phyloP scores from a whole-genome alignment of 768 basidiomycete species.

The Sporobolomyces phaffii region DNA sequence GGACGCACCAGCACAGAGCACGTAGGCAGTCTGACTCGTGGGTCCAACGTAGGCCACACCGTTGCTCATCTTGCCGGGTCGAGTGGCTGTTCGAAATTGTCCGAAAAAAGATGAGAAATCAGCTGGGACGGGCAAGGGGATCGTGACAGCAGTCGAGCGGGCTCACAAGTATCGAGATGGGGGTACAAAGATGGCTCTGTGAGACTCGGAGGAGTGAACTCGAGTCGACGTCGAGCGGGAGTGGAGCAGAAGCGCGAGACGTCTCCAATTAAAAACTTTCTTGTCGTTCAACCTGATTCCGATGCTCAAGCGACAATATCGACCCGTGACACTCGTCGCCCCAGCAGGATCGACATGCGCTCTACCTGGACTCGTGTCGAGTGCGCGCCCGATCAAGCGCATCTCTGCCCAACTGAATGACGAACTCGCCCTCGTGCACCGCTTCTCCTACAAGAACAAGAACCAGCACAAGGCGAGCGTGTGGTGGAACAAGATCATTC shows the following conservation, averaged over 20 bases:
- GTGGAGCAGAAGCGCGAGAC: background rate
- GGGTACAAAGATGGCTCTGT: too few relatives aligned
- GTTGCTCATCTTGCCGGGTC: slow-evolving; percentile 7
- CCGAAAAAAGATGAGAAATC: background rate
- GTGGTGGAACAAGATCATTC: slow-evolving; percentile 33
- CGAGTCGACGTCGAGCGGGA: background rate
- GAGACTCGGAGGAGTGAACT: too few relatives aligned
- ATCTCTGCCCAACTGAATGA: slow-evolving; percentile 6
- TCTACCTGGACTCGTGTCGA: slow-evolving; percentile 33
- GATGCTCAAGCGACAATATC: too few relatives aligned
- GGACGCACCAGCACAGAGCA: slow-evolving; percentile 43
- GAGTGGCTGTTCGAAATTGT: too few relatives aligned
- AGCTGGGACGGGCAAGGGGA: background rate
- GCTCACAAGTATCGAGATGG: background rate
- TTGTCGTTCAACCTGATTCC: too few relatives aligned
- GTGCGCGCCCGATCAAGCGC: slow-evolving; percentile 32
- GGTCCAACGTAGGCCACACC: slow-evolving; percentile 38
- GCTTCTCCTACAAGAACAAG: slow-evolving; percentile 40
- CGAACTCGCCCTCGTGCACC: slow-evolving; percentile 18
- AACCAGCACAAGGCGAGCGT: slow-evolving; percentile 33
- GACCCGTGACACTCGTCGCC: too few relatives aligned
- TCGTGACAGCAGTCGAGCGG: too few relatives aligned
- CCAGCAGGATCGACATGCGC: slow-evolving; percentile 1
- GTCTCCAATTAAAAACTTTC: too few relatives aligned
- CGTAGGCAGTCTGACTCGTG: slow-evolving; percentile 40